These are phyloP conservation scores for Ascochyta pisi DNA, from an alignment of 2,329 filamentous ascomycete species.

Conservation along the genomic window DNA sequence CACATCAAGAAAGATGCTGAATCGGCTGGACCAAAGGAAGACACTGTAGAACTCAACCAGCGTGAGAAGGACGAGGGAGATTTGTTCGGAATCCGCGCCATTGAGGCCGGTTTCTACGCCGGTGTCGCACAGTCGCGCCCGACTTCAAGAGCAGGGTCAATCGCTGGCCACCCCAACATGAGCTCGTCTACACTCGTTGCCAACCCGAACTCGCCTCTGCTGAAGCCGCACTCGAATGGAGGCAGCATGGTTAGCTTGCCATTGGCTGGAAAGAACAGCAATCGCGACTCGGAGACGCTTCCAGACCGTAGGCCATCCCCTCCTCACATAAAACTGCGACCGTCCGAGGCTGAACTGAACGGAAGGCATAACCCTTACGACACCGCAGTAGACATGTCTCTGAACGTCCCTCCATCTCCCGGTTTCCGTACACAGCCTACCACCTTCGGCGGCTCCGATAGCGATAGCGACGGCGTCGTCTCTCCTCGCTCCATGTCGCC, in stretches of 20 bases:
- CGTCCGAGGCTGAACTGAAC: constrained; percentile 47
- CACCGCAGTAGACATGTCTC: constrained; percentile 44
- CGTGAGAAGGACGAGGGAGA: constrained; percentile 50
- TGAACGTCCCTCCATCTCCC: constrained; percentile 43
- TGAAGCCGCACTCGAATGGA: constrained; percentile 39
- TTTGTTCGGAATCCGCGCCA: constrained; percentile 50
- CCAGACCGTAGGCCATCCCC: constrained; percentile 30
- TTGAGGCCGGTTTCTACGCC: constrained; percentile 52
- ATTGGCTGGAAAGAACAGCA: constrained; percentile 27
- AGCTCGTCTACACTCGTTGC: constrained; percentile 47
- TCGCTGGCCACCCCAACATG: constrained; percentile 35
- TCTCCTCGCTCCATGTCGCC: constrained; percentile 37
- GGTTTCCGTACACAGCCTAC: constrained; percentile 30
- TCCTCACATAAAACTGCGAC: constrained; percentile 38
- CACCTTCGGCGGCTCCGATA: constrained; percentile 39
- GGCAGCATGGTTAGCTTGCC: constrained; percentile 46
- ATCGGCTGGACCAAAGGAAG: constrained; percentile 40
- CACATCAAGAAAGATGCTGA: constrained; percentile 31
- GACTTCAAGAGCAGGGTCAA: constrained; percentile 45
- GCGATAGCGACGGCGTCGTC: constrained; percentile 30
- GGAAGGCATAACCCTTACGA: constrained; percentile 45
- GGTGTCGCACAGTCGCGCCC: constrained; percentile 50
- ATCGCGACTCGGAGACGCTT: constrained; percentile 29
- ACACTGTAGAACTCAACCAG: constrained; percentile 45
- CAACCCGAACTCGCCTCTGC: constrained; percentile 39